Base-by-base conservation (phyloP, 1,139 yeast species). In the Suzukiozyma palmioleophila region DNA sequence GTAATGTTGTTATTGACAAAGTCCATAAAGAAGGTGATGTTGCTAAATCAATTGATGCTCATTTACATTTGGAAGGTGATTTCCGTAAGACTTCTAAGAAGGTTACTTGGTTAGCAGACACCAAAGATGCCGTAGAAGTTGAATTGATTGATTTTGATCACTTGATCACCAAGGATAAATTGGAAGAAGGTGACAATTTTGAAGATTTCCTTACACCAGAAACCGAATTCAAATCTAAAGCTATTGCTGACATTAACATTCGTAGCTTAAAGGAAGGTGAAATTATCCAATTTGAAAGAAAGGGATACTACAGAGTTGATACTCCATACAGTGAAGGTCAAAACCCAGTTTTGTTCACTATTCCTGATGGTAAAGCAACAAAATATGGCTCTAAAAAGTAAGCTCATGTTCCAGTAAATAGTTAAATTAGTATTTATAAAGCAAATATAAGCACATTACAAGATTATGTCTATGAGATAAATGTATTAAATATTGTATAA, bases 1-100 rank as follows among this genome's bases (percentile, higher is more conserved):
- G 97, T 76, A 92, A 92, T 59, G 88, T 84, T 41, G 84, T 92
- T 50, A 69, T 90, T 50, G 76, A 85, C 52, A 80, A 81, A 64
- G 77, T 90, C 56, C 66, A 68, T 57, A 83, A 78, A 62, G 82
- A 73, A 48, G 79, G 75, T 41, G 77, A 72, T 40, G 54, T 71
- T 33, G 83, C 84, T 41, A 73, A 72, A 40, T 70, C 81, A 3
- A 69, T 90, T 48, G 86, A 81, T 44, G 97, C 89, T 48, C 83
- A 81, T 55, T 75, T 92, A 55, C 86, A 92, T 64, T 77, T 92
- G 62, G 97, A 87, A 52, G 97, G 97, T 66, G 98, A 92, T 64
- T 92, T 89, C 85, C 86, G 89, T 69, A 90, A 89, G 73, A 92
- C 98, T 40, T 85, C 88, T 52, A 89, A 89, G 79, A 92, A 92